Evolutionary conservation across 345 rosid species (phyloP).

Genomic region (Brassica napus): Da-Ae NC_063442.1:30335001-30335500

Average conservation of each 20-base stretch:
- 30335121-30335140: conserved; percentile 17
- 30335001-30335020: neutral
- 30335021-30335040: neutral
- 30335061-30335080: neutral
- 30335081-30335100: conserved; percentile 12
- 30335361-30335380: neutral
- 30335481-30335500: conserved; percentile 78
- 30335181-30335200: neutral
- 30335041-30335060: conserved; percentile 4
- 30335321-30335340: conserved; percentile 12
- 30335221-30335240: conserved; percentile 89
- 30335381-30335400: conserved; percentile 9
- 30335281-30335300: conserved; percentile 84
- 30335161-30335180: conserved; percentile 4
- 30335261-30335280: conserved; percentile 81
- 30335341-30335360: neutral
- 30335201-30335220: conserved; percentile 44
- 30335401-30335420: conserved; percentile 2
- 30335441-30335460: conserved; percentile 77
- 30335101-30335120: neutral
- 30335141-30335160: conserved; percentile 22
- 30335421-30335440: conserved; percentile 44
- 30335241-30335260: conserved; percentile 69
- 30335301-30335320: conserved; percentile 81
- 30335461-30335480: conserved; percentile 64